Percentiles rank a stretch among this genome's conserved stretches.
Conservation (phyloP, 192 early-diverging fungal genomes). For the Jimgerdemannia flammicorona region DNA sequence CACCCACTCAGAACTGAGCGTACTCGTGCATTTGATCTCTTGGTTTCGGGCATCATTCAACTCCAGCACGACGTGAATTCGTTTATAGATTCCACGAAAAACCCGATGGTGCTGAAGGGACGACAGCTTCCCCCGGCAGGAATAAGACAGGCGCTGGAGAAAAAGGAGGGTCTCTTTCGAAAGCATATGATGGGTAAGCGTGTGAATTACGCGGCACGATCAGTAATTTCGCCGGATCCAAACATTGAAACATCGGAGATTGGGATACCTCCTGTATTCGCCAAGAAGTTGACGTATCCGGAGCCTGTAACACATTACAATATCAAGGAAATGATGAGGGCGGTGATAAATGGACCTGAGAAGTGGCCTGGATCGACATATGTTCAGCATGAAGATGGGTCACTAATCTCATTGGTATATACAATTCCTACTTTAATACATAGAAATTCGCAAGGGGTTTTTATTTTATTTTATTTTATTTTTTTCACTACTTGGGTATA, state of each 20-base stretch:
- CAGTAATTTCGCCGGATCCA: conserved; percentile 97
- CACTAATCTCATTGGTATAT: conserved; percentile 62
- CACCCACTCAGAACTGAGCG: conserved; percentile 15
- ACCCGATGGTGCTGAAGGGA: conserved; percentile 52
- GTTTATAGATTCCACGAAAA: conserved; percentile 90
- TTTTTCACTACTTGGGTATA: no score
- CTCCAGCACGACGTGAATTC: conserved; percentile 90
- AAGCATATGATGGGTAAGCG: conserved; percentile 99
- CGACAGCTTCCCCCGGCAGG: conserved; percentile 80
- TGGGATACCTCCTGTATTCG: conserved; percentile 96
- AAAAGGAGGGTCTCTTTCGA: conserved; percentile 98
- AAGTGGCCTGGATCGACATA: conserved; percentile 96
- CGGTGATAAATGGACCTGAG: conserved; percentile 93
- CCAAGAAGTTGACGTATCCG: conserved; percentile 91
- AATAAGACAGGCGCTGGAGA: conserved; percentile 94
- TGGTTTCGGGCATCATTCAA: conserved; percentile 49
- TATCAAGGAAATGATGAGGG: conserved; percentile 81
- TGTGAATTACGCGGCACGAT: conserved; percentile 98
- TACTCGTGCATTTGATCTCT: conserved; percentile 8
- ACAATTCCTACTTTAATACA: neutral
- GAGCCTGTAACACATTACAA: conserved; percentile 98
- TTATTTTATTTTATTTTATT: neutral
- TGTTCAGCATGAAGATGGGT: conserved; percentile 96
- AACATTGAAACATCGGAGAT: conserved; percentile 98
- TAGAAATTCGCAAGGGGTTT: neutral